Evolutionary conservation across 2,329 filamentous ascomycete species (phyloP), one percentile per base, ranked within the genome.

Genomic region (Ustulina deusta): DNA sequence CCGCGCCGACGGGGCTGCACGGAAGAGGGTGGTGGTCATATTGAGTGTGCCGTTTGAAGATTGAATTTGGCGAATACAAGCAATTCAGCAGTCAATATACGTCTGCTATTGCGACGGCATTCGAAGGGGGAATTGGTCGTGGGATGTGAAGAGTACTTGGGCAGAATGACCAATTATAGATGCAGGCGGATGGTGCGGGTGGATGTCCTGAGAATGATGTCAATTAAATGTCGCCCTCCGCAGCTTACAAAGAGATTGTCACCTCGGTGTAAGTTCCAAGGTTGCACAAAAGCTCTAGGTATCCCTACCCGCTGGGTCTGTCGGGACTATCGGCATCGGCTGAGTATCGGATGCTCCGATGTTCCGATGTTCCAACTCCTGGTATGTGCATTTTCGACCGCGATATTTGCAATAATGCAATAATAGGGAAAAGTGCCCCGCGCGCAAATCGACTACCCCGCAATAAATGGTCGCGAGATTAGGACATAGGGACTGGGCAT

Each of bases 11-110:
- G 89, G 86, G 71, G 87, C 86, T 73, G 89, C 89, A 78, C 93
- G 91, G 79, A 97, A 85, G 72, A 97, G 87, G 70, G 91, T 86
- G 64, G 91, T 84, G 78, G 93, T 90, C 93, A 97, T 97, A 77
- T 76, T 77, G 46, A 55, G 32, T 2, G 76, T 76, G 17, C 25
- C 32, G 25, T 32, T 34, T 1, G 48, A 32, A 38, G 25, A 54
- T 36, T 51, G 20, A 34, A 17, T 38, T 34, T 25, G 29, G 13
- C 32, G 13, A 32, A 17, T 27, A 36, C 9, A 13, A n/a, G 20
- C 5, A 42, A 34, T 32, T 34, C 49, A n/a, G 17, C 15, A 52
- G 20, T 34, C 15, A 11, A 20, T 3, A n/a, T 52, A 9, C 1
- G 6, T 40, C 10, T 27, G 22, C 11, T 60, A 49, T 40, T n/a